Evolutionary conservation across 2,329 filamentous ascomycete species (phyloP).

Genomic region (Diaporthe sp.): DNA sequence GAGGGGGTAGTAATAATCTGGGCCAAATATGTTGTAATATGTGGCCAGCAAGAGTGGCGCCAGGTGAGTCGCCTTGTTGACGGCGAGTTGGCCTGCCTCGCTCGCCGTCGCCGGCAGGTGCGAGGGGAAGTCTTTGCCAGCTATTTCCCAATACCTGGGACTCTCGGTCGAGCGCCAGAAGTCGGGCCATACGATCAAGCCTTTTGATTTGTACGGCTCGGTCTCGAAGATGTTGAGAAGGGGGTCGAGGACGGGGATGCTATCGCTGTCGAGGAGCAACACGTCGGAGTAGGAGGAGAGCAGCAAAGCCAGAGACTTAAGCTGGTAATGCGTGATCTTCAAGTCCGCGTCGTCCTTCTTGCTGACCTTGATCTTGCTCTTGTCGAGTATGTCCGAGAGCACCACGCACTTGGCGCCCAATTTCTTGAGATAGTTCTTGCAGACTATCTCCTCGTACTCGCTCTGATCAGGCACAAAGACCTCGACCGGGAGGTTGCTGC

Average conservation of each 20-base stretch:
- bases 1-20: slow-evolving; percentile 62
- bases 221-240: slow-evolving; percentile 58
- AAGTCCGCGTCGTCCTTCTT: slow-evolving; percentile 29
- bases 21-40: slow-evolving; percentile 69
- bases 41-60: slow-evolving; percentile 61
- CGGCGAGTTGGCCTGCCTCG: slow-evolving; percentile 62
- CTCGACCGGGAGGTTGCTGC: slow-evolving; percentile 61
- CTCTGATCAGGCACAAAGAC: slow-evolving; percentile 50
- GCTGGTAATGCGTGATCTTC: slow-evolving; percentile 56
- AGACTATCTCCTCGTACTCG: slow-evolving; percentile 49
- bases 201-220: slow-evolving; percentile 63
- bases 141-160: slow-evolving; percentile 58
- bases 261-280: slow-evolving; percentile 70
- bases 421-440: slow-evolving; percentile 46
- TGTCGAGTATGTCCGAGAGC: slow-evolving; percentile 50
- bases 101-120: slow-evolving; percentile 39
- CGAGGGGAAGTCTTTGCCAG: slow-evolving; percentile 50
- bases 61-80: slow-evolving; percentile 61
- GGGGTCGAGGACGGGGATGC: slow-evolving; percentile 58
- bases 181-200: slow-evolving; percentile 70
- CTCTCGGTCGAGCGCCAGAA: slow-evolving; percentile 60
- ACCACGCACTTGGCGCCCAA: slow-evolving; percentile 50
- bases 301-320: slow-evolving; percentile 68
- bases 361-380: slow-evolving; percentile 41
- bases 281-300: slow-evolving; percentile 71